A percentile compares a stretch with the other conserved stretches of the same genome.
Evolutionary conservation across 2,329 filamentous ascomycete genomes (phyloP).

Genomic region (Hirsutella minnesotensis): DNA sequence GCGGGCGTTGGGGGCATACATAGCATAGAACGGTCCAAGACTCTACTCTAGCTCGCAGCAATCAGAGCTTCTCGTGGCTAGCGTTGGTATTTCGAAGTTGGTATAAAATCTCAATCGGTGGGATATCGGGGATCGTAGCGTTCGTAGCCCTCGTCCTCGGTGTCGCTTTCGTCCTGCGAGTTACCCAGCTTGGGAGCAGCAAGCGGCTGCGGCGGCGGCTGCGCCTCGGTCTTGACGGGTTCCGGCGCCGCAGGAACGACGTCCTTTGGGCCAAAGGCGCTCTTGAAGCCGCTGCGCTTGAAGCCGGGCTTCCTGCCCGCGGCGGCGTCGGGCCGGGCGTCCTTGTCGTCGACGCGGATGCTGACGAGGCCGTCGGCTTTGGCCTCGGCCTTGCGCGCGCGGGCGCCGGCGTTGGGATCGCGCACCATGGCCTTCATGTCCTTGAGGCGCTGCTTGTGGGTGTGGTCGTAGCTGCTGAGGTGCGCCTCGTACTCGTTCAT

Average conservation of each 20-base stretch:
- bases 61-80: no score
- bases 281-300: slow-evolving; percentile 77
- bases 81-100: no score
- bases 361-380: slow-evolving; percentile 58
- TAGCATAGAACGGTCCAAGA: no score
- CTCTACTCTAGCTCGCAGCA: no score
- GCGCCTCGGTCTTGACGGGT: not conserved
- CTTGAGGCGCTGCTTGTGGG: slow-evolving; percentile 80
- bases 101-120: slow-evolving; percentile 37
- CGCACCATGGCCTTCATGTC: slow-evolving; percentile 79
- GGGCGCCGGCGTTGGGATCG: slow-evolving; percentile 52
- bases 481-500: slow-evolving; percentile 96
- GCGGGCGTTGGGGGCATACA: no score
- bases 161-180: slow-evolving; percentile 48
- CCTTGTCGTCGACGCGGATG: slow-evolving; percentile 34
- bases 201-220: no score
- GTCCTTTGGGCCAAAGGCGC: slow-evolving; percentile 52
- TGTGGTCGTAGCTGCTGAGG: slow-evolving; percentile 88
- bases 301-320: slow-evolving; percentile 56
- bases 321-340: slow-evolving; percentile 4
- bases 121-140: slow-evolving; percentile 51
- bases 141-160: slow-evolving; percentile 60
- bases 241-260: slow-evolving; percentile 3
- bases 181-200: slow-evolving; percentile 8
- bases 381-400: slow-evolving; percentile 57